Evolutionary conservation across 1,139 yeast genomes (phyloP), one percentile per base, ranked within the genome.

Genomic region (Lodderomyces parapsilosis): DNA sequence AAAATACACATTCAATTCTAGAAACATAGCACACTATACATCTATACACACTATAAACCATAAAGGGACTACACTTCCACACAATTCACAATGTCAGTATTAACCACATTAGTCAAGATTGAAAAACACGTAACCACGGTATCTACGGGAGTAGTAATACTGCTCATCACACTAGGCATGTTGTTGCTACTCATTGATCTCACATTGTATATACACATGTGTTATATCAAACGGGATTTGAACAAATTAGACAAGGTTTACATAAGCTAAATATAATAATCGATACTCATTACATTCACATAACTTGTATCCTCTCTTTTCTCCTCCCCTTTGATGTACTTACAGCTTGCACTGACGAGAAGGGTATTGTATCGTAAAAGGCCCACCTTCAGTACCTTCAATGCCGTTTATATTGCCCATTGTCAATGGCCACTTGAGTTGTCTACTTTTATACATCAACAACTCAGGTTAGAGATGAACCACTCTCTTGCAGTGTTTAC

Each of bases 21-120:
- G 6, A 27, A 15, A 30, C 19, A 15, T 9, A 15, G 3, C 33
- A 30, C 33, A 15, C 2, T 2, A 5, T 8, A 30, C 17, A 27
- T 10, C n/a, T 27, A n/a, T n/a, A 27, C 10, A 27, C 9, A 27
- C 8, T 8, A 20, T 8, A 20, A 6, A 13, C 3, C 17, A 27
- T n/a, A 30, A 6, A 30, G 18, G 14, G 9, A 28, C 32, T 25
- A 9, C 13, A 25, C 30, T 8, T 11, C 8, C 10, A 10, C 15
- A 6, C 15, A 14, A n/a, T 5, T 4, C 7, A 15, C 6, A 13
- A 30, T 30, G 33, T 30, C 33, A 30, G 33, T 30, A 4, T 14
- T 30, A 30, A 30, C 33, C 18, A 30, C 33, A 30, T 30, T 30
- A 30, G 9, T 30, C 33, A 30, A 30, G 33, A 30, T 30, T 30